A percentile compares a stretch with the other conserved stretches of the same genome.
Conservation (phyloP, 495 filamentous ascomycete species). For the Clavariopsis aquatica region DNA sequence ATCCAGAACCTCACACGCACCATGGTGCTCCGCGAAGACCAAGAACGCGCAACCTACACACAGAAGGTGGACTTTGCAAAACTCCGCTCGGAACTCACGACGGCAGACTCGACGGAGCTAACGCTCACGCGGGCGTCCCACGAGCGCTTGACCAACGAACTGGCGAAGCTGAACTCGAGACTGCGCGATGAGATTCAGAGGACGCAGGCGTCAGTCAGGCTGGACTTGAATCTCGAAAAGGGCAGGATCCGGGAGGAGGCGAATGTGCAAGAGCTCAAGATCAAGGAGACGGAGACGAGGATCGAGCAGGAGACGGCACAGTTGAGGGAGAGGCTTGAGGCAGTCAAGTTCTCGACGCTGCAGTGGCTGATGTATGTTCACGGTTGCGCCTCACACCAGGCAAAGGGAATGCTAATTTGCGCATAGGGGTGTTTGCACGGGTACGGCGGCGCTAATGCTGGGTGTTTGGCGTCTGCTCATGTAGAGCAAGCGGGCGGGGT, state of each 20-base stretch:
- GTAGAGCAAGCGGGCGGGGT: constrained; percentile 23
- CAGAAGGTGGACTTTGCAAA: constrained; percentile 99
- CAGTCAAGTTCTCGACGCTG: constrained; percentile 94
- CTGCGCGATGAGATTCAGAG: constrained; percentile 91
- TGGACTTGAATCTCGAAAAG: constrained; percentile 97
- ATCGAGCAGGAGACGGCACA: constrained; percentile 98
- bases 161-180: constrained; percentile 85
- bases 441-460: constrained; percentile 80
- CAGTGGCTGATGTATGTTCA: constrained; percentile 81
- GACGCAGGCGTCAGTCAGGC: constrained; percentile 84
- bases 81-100: constrained; percentile 88
- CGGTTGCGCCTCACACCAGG: background rate
- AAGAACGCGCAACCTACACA: constrained; percentile 85
- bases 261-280: constrained; percentile 94
- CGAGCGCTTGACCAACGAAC: constrained; percentile 89
- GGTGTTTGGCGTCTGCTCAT: constrained; percentile 36
- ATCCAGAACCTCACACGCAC: constrained; percentile 98
- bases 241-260: constrained; percentile 95
- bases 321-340: constrained; percentile 86
- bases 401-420: constrained; percentile 18
- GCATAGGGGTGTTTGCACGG: constrained; percentile 82
- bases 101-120: constrained; percentile 85
- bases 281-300: constrained; percentile 97
- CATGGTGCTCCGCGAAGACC: constrained; percentile 96
- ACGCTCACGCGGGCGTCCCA: constrained; percentile 85